Evolutionary conservation across 331 rosid species (phyloP).

Genomic region (Pyracantha coccinea): DNA sequence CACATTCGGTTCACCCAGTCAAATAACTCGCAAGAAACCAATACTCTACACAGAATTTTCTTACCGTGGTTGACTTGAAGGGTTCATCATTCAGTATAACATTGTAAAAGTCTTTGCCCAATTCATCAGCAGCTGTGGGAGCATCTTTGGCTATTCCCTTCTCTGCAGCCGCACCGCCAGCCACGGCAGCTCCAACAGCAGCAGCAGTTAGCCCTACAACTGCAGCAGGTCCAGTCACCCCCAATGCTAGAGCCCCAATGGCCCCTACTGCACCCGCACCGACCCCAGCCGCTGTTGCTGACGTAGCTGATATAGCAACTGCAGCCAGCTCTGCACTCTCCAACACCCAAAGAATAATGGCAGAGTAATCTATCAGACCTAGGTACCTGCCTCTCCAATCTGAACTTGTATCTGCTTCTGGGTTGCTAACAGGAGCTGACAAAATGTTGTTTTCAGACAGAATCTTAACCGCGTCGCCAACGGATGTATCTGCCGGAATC

Average conservation of each 20-base stretch:
- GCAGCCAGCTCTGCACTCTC: slow-evolving; percentile 91
- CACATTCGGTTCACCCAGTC: not conserved
- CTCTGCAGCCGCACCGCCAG: slow-evolving; percentile 68
- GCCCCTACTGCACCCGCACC: slow-evolving; percentile 79
- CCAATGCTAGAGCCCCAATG: slow-evolving; percentile 74
- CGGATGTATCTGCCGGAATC: slow-evolving; percentile 62
- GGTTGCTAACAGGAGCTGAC: slow-evolving; percentile 75
- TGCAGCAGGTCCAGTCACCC: slow-evolving; percentile 79
- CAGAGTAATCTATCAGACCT: slow-evolving; percentile 81
- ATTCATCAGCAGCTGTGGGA: slow-evolving; percentile 57
- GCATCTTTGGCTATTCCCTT: slow-evolving; percentile 61
- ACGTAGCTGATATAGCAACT: slow-evolving; percentile 60
- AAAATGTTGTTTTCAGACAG: slow-evolving; percentile 75
- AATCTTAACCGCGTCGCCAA: slow-evolving; percentile 62
- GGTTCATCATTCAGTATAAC: slow-evolving; percentile 82
- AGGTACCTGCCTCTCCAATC: slow-evolving; percentile 80
- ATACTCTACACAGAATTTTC: not conserved
- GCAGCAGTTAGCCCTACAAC: slow-evolving; percentile 84
- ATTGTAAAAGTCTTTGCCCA: slow-evolving; percentile 82
- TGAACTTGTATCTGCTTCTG: slow-evolving; percentile 36
- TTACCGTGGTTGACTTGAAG: slow-evolving; percentile 87
- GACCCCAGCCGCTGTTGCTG: slow-evolving; percentile 87
- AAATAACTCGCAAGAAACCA: not conserved
- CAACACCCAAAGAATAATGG: slow-evolving; percentile 82
- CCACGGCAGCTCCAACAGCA: slow-evolving; percentile 87